A percentile compares a stretch with the other conserved stretches of the same genome.
phyloP scores from a whole-genome alignment of 1,284 basidiomycete species.

The Stygiomarasmius scandens region DNA sequence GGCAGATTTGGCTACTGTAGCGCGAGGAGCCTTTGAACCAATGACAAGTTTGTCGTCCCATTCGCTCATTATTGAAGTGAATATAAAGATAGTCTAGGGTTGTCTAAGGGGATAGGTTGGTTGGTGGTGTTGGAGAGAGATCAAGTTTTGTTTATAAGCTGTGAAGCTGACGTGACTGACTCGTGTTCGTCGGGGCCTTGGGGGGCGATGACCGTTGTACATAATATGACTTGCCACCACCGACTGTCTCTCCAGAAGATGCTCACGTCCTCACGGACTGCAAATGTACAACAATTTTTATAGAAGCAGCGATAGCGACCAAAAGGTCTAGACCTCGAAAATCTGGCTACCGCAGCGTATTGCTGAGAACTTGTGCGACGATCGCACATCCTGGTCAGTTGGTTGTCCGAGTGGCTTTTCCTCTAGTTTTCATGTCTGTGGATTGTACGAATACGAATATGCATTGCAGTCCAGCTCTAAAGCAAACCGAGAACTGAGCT shows the following conservation, averaged over 20 bases:
- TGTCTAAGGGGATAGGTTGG: not conserved
- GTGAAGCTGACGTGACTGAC: not conserved
- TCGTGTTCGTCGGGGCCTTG: no score
- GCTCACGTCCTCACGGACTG: no score
- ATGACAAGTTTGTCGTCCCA: conserved; percentile 81
- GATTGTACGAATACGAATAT: no score
- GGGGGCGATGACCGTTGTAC: not conserved
- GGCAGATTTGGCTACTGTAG: conserved; percentile 71
- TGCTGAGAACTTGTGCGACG: not conserved
- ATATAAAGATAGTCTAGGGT: not conserved
- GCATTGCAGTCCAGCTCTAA: no score
- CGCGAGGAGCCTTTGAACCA: conserved; percentile 69
- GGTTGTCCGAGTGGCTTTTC: no score
- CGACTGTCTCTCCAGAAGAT: no score
- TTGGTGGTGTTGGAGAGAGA: not conserved
- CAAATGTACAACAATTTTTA: not conserved
- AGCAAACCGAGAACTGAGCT: no score
- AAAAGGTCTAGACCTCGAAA: not conserved
- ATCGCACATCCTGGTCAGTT: not conserved
- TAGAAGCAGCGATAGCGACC: not conserved
- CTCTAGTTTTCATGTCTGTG: no score
- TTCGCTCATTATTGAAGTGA: conserved; percentile 51
- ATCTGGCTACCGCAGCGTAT: not conserved
- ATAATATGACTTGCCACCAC: no score
- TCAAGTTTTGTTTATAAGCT: not conserved